A percentile compares a stretch with the other conserved stretches of the same genome.
Evolutionary conservation across 2,329 filamentous ascomycete genomes (phyloP).

Genomic region (Zasmidium citrigriseum): DNA sequence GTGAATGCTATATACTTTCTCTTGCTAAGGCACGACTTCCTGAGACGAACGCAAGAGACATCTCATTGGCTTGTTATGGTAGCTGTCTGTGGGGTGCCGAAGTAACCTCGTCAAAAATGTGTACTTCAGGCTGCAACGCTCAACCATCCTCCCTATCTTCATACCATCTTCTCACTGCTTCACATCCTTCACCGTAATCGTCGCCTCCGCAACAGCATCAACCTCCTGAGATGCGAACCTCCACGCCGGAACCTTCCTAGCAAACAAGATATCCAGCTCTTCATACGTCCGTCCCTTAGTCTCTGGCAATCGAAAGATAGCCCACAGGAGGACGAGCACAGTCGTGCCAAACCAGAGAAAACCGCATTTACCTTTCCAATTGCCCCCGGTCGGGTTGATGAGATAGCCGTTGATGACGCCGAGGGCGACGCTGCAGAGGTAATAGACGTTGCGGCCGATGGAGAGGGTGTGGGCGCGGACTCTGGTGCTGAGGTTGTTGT

Average conservation of each 20-base stretch:
- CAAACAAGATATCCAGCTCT: slow-evolving; percentile 49
- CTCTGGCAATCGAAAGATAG: slow-evolving; percentile 49
- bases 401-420: slow-evolving; percentile 11
- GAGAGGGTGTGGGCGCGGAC: slow-evolving; percentile 26
- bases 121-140: too few species aligned
- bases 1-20: too few species aligned
- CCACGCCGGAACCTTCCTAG: slow-evolving; percentile 43
- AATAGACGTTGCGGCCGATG: slow-evolving; percentile 28
- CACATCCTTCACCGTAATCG: slow-evolving; percentile 41
- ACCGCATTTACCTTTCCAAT: slow-evolving; percentile 45
- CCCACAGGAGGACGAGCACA: slow-evolving; percentile 41
- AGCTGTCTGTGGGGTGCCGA: too few species aligned
- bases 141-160: too few species aligned
- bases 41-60: too few species aligned
- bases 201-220: not conserved
- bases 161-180: not conserved
- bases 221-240: slow-evolving; percentile 41
- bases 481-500: not conserved
- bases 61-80: too few species aligned
- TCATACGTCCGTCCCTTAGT: slow-evolving; percentile 48
- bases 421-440: slow-evolving; percentile 17
- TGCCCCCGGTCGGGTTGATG: slow-evolving; percentile 35
- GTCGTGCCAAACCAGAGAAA: slow-evolving; percentile 51
- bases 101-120: too few species aligned
- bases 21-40: too few species aligned